phyloP scores from a whole-genome alignment of 148 eudicot species.

The Chenopodium suecicum region DNA sequence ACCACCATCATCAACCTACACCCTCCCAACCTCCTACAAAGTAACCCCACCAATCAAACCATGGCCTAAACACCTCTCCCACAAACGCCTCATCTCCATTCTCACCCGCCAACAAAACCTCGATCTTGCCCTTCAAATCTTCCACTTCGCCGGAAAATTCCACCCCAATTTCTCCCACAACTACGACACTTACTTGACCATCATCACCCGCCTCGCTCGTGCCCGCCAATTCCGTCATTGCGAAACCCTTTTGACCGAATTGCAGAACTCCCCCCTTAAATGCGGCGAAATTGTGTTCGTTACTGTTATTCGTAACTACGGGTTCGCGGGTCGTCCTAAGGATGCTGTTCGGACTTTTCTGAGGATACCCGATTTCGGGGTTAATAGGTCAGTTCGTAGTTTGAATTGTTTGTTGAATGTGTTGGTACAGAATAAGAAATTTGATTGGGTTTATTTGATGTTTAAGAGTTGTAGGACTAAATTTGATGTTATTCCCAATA shows the following conservation, averaged over 20 bases:
- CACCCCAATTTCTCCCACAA: slow-evolving; percentile 61
- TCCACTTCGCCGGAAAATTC: slow-evolving; percentile 59
- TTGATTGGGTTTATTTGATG: slow-evolving; percentile 53
- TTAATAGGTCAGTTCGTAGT: slow-evolving; percentile 57
- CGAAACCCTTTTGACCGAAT: slow-evolving; percentile 44
- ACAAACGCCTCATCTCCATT: slow-evolving; percentile 54
- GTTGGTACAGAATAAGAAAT: slow-evolving; percentile 60
- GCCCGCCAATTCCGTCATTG: slow-evolving; percentile 59
- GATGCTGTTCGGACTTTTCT: slow-evolving; percentile 59
- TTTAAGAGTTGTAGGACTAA: slow-evolving; percentile 49
- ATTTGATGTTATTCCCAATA: slow-evolving; percentile 62
- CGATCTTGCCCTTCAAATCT: slow-evolving; percentile 72
- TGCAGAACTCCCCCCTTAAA: slow-evolving; percentile 40
- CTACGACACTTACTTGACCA: slow-evolving; percentile 53
- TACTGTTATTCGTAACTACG: slow-evolving; percentile 63
- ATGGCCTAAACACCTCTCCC: slow-evolving; percentile 69
- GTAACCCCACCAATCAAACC: slow-evolving; percentile 73
- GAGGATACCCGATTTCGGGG: slow-evolving; percentile 50
- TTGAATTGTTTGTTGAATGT: slow-evolving; percentile 68
- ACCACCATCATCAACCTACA: slow-evolving; percentile 27
- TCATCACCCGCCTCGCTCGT: slow-evolving; percentile 66
- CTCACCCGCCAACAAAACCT: slow-evolving; percentile 70
- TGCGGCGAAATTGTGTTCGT: slow-evolving; percentile 63
- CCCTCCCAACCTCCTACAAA: slow-evolving; percentile 50
- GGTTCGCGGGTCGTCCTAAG: slow-evolving; percentile 53